These are phyloP conservation scores for Fomitopsis pinicola DNA, from an alignment of 1,284 basidiomycete genomes.

Conservation along the genomic window DNA sequence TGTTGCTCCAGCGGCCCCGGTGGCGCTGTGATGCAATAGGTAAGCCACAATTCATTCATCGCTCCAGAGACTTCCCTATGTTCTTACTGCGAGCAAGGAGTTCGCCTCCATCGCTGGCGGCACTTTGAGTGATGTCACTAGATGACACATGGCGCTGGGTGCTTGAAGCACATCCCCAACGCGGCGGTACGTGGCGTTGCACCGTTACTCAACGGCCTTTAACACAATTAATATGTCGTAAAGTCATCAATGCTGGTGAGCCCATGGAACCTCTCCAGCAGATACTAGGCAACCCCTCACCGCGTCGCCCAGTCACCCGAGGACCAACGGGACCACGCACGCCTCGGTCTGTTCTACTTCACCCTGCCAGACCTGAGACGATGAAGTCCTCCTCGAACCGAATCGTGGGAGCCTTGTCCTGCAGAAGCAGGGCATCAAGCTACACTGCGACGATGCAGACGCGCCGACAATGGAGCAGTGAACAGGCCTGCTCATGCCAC, in stretches of 20 bases:
- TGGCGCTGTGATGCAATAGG: too few species aligned
- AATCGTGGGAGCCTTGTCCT: conserved; percentile 36
- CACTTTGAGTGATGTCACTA: conserved; percentile 42
- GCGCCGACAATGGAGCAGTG: conserved; percentile 30
- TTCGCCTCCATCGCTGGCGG: too few species aligned
- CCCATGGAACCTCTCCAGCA: conserved; percentile 50
- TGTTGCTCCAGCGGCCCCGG: too few species aligned
- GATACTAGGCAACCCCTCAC: conserved; percentile 32
- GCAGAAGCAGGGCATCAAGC: conserved; percentile 28
- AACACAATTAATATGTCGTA: neutral
- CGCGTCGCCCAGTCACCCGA: conserved; percentile 41
- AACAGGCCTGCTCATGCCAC: too few species aligned
- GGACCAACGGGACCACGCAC: conserved; percentile 42
- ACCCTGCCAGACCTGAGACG: conserved; percentile 11
- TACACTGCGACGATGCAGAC: conserved; percentile 27
- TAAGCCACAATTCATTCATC: too few species aligned
- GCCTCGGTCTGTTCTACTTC: conserved; percentile 55
- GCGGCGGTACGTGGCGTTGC: conserved; percentile 36
- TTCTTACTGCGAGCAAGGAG: too few species aligned
- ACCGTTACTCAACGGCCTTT: neutral
- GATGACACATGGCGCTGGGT: conserved; percentile 54
- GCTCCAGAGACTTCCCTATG: too few species aligned
- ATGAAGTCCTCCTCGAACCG: conserved; percentile 32
- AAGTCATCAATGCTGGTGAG: conserved; percentile 59
- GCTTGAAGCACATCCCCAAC: conserved; percentile 49